Conservation (phyloP, 2,329 filamentous ascomycete species). For the Cyphellophora europaea region DNA sequence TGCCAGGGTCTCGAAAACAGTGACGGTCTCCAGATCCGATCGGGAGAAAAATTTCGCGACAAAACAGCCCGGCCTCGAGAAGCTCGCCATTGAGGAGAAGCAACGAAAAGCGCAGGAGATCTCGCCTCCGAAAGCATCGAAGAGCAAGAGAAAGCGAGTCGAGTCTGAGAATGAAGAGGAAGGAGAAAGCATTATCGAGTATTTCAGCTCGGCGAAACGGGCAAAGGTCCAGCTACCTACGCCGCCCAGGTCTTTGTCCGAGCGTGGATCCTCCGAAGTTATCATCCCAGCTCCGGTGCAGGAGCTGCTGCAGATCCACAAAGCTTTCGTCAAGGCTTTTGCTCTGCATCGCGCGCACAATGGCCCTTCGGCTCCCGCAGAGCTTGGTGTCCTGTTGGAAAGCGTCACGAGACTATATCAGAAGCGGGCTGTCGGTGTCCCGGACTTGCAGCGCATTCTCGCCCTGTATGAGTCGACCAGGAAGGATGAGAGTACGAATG, state of each 20-base stretch:
- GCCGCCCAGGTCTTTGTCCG: conserved; percentile 8
- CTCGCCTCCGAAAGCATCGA: not conserved
- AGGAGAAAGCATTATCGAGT: conserved; percentile 1
- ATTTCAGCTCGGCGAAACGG: conserved; percentile 4
- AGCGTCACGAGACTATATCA: conserved; percentile 62
- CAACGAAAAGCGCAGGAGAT: not conserved
- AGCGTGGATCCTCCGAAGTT: conserved; percentile 2
- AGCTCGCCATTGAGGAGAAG: too few species aligned
- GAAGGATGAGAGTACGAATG: not conserved
- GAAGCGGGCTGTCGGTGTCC: conserved; percentile 55
- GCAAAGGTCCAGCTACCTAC: conserved; percentile 8
- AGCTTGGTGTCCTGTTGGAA: conserved; percentile 52
- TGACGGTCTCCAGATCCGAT: not conserved
- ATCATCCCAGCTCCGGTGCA: not conserved
- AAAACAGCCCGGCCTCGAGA: not conserved
- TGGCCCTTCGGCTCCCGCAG: conserved; percentile 52
- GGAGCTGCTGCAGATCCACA: conserved; percentile 9
- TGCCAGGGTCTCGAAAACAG: not conserved
- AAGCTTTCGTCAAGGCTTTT: conserved; percentile 54
- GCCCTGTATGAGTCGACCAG: conserved; percentile 44
- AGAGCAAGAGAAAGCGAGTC: not conserved
- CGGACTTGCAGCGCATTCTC: conserved; percentile 58
- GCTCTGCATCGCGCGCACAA: conserved; percentile 62
- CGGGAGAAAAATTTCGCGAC: not conserved
- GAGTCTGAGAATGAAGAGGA: conserved; percentile 2